phyloP scores from a whole-genome alignment of 495 filamentous ascomycete genomes.

The Parathielavia appendiculata region DNA sequence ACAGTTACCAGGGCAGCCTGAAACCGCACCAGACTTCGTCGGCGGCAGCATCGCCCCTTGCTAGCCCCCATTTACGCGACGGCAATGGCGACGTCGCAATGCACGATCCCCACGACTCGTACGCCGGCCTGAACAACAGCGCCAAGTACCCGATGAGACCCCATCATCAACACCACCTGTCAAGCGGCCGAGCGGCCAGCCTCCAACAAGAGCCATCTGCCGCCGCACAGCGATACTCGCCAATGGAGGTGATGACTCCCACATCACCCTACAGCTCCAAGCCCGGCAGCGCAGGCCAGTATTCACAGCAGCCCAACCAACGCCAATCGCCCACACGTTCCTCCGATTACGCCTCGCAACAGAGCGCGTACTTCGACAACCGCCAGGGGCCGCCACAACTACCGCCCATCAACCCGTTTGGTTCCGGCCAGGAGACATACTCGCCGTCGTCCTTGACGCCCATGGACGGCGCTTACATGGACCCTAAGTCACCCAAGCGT shows the following conservation, averaged over 20 bases:
- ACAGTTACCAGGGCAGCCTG: constrained; percentile 59
- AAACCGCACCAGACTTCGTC: constrained; percentile 52
- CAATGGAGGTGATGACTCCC: constrained; percentile 74
- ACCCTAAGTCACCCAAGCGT: constrained; percentile 67
- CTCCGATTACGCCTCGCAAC: constrained; percentile 44
- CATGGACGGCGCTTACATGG: constrained; percentile 67
- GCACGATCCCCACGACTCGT: constrained; percentile 81
- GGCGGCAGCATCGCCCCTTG: constrained; percentile 58
- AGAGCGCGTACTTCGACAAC: constrained; percentile 44
- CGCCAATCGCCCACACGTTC: constrained; percentile 49
- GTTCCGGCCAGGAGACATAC: constrained; percentile 57
- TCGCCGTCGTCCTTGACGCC: constrained; percentile 62
- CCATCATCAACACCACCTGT: constrained; percentile 57
- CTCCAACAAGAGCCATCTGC: constrained; percentile 71
- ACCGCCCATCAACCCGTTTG: constrained; percentile 64
- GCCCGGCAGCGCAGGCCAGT: constrained; percentile 39
- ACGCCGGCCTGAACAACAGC: constrained; percentile 54
- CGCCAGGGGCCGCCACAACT: constrained; percentile 52
- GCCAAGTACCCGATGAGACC: constrained; percentile 70
- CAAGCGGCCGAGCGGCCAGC: constrained; percentile 39
- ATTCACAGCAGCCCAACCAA: constrained; percentile 36
- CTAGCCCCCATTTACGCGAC: constrained; percentile 63
- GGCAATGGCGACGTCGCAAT: constrained; percentile 81
- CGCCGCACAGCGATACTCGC: constrained; percentile 87
- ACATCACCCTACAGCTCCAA: constrained; percentile 49